phyloP scores from a whole-genome alignment of 176 grass and related monocot genomes.

The Elymus sibiricus region DNA sequence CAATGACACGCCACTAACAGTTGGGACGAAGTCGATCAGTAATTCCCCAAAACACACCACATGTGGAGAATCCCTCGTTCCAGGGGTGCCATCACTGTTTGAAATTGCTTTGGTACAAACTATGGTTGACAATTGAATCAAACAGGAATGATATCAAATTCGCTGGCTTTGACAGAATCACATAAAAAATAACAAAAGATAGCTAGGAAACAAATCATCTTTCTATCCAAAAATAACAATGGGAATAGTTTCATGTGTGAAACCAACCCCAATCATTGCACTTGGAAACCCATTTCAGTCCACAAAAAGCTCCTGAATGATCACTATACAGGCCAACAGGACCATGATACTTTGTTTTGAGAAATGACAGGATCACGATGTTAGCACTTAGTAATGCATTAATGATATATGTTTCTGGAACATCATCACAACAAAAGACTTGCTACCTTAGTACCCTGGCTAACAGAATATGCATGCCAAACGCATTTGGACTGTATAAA shows the following conservation, averaged over 20 bases:
- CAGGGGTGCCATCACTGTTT: conserved; percentile 32
- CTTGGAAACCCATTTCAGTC: neutral
- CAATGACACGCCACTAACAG: conserved; percentile 61
- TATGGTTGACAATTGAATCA: conserved; percentile 22
- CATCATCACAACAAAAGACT: neutral
- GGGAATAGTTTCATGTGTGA: neutral
- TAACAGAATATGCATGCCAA: neutral
- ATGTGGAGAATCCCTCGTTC: conserved; percentile 49
- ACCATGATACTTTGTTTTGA: neutral
- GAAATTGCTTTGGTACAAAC: conserved; percentile 44
- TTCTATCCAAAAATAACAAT: neutral
- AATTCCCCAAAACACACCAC: conserved; percentile 92
- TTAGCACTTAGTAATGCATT: neutral
- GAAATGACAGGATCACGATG: neutral
- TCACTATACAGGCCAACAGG: neutral
- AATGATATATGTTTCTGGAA: conserved; percentile 12
- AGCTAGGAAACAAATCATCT: neutral
- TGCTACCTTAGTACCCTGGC: neutral
- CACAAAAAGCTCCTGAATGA: neutral
- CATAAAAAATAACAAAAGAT: conserved; percentile 11
- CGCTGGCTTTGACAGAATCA: neutral
- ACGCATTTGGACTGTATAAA: neutral
- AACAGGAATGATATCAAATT: conserved; percentile 26
- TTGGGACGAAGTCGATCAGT: conserved; percentile 94
- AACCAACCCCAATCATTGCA: neutral